Base-by-base conservation (phyloP, 2,329 filamentous ascomycete genomes). In the Chaetomiaceae sp. region DNA sequence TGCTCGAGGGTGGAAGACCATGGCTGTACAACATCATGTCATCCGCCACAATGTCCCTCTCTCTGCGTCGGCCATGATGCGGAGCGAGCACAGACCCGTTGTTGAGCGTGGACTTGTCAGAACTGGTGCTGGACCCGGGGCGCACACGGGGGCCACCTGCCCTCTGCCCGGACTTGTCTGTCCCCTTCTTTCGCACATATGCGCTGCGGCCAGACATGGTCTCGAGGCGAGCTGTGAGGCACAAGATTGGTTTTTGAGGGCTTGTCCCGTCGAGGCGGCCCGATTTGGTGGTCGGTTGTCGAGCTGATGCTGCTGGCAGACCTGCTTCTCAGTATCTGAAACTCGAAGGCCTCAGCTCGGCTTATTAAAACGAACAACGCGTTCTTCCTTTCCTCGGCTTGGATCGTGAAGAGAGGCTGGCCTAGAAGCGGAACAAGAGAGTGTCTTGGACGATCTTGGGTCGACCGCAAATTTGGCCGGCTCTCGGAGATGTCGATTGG, bases 161-260 rank as follows among this genome's bases (percentile, higher is more conserved):
- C 27, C 65, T 66, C 17, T 71, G 71, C 33, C 62, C 67, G 3
- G 65, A 58, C 49, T 73, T 75, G 53, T 81, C 75, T 0, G 75
- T 78, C 59, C 78, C 80, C 69, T 80, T 81, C 65, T 81, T 81
- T 62, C 80, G 77, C 64, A 80, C 79, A 60, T 79, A 74, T 29
- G 79, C 80, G 66, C 79, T 82, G 51, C 80, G 72, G 55, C 78
- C 79, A 6, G 80, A 83, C 80, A 83, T 83, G n/a, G 39, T 51
- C 22, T 31, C 22, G 27, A 9, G 27, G 33, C 40, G 22, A 1
- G 42, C 27, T 14, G 27, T 4, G 3, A 15, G 42, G 17, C 3
- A 8, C 4, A 4, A 4, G 14, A 31, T 11, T 7, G 8, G 27
- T 31, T 31, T 7, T 31, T 7, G 8, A 31, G 27, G 27, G 27